phyloP scores from a whole-genome alignment of 306 rosid genomes.

The Ochetophila trinervis region DNA sequence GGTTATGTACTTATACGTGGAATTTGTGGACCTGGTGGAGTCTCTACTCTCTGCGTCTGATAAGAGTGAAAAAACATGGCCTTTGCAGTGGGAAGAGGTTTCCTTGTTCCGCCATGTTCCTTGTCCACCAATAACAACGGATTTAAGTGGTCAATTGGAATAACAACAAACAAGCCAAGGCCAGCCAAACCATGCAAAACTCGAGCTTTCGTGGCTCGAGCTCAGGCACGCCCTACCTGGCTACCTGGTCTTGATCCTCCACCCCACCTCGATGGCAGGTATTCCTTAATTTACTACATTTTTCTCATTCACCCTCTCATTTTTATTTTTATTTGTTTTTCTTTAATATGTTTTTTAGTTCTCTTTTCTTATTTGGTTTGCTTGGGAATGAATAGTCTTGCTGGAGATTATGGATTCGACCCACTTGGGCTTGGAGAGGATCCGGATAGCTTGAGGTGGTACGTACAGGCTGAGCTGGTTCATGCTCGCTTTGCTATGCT shows the following conservation, averaged over 20 bases:
- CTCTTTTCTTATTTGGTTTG: background rate
- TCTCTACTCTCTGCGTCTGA: constrained; percentile 14
- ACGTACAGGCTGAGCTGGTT: constrained; percentile 89
- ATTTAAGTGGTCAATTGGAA: constrained; percentile 23
- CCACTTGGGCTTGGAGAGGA: constrained; percentile 96
- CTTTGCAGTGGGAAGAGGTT: constrained; percentile 44
- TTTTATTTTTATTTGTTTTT: too few relatives aligned
- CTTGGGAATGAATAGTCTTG: constrained; percentile 37
- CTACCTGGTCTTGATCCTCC: constrained; percentile 96
- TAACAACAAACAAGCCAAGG: constrained; percentile 17
- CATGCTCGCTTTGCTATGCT: constrained; percentile 94
- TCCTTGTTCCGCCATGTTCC: constrained; percentile 46
- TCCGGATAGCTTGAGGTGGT: constrained; percentile 86
- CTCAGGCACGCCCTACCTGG: constrained; percentile 79
- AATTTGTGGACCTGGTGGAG: constrained; percentile 29
- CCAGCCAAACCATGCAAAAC: constrained; percentile 31
- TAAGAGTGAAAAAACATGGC: constrained; percentile 53
- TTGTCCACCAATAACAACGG: constrained; percentile 20
- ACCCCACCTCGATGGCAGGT: constrained; percentile 84
- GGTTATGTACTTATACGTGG: constrained; percentile 28
- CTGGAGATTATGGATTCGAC: constrained; percentile 93
- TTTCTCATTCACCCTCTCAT: background rate
- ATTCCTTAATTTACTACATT: background rate
- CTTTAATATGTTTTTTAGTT: background rate
- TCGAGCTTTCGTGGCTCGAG: constrained; percentile 33